Evolutionary conservation across 2,329 filamentous ascomycete genomes (phyloP).

Genomic region (Spiromastix sp.): DNA sequence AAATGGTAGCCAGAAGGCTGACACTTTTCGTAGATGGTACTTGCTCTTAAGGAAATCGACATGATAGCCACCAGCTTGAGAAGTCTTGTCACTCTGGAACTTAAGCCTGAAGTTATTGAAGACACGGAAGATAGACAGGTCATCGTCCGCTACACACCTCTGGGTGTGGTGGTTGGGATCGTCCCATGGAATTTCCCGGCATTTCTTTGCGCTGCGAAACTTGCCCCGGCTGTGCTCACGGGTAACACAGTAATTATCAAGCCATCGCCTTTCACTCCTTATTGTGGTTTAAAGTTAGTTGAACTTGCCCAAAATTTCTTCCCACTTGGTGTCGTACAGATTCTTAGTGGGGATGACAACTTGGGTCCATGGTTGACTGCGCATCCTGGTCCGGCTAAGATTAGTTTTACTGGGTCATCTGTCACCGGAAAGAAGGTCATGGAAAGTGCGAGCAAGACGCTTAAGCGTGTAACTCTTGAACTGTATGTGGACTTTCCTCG

Average conservation of each 20-base stretch:
- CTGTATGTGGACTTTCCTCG: slow-evolving; percentile 16
- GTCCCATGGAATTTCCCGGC: slow-evolving; percentile 50
- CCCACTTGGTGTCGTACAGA: slow-evolving; percentile 48
- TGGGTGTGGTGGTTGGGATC: slow-evolving; percentile 41
- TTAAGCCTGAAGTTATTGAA: slow-evolving; percentile 39
- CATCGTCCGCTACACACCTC: slow-evolving; percentile 26
- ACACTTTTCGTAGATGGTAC: slow-evolving; percentile 9
- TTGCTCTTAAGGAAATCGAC: slow-evolving; percentile 19
- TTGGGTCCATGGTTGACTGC: slow-evolving; percentile 44
- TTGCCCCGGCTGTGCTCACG: slow-evolving; percentile 39
- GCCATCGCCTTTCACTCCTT: slow-evolving; percentile 46
- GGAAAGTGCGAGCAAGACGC: slow-evolving; percentile 38
- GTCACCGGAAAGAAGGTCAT: slow-evolving; percentile 42
- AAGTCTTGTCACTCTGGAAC: slow-evolving; percentile 19
- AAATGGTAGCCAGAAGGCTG: background rate
- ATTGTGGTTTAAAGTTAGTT: slow-evolving; percentile 41
- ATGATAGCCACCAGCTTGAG: slow-evolving; percentile 14
- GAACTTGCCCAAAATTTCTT: slow-evolving; percentile 41
- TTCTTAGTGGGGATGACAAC: slow-evolving; percentile 44
- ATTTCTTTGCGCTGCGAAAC: slow-evolving; percentile 38
- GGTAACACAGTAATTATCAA: slow-evolving; percentile 49
- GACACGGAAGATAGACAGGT: slow-evolving; percentile 33
- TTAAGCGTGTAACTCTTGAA: slow-evolving; percentile 46
- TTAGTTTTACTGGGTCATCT: slow-evolving; percentile 49
- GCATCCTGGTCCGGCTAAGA: slow-evolving; percentile 47